Evolutionary conservation across 148 eudicot genomes (phyloP), one percentile per base, ranked within the genome.

Genomic region (Simmondsia chinensis): DNA sequence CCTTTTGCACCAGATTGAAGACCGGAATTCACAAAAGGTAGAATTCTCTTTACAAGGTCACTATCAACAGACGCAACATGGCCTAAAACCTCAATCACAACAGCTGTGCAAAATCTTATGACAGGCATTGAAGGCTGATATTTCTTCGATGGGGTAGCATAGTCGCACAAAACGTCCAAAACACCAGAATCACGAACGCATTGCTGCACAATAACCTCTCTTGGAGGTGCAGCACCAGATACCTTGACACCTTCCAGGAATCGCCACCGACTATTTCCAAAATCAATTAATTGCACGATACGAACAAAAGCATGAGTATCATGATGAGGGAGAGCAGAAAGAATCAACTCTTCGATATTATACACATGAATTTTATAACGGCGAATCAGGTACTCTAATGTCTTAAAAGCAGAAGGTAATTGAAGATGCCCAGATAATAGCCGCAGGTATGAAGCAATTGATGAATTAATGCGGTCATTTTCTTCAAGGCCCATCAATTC

Each of bases 271-370:
- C 66, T 74, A 64, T 73, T 79, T 4, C 83, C 85, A 18, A 73
- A 57, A 38, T 79, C 68, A 24, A 91, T 63, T 50, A 91, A 57
- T 52, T 79, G 97, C 65, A 85, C 79, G 7, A 85, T 65, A 36
- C 81, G 77, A 28, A 91, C 97, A 72, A 91, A 91, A 16, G 63
- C 71, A 59, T 74, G 83, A 19, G 97, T 85, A 28, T 79, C 95
- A 42, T 91, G 97, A 57, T 79, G 85, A 8, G 97, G 97, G 52
- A 91, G 59, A 13, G 86, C 70, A 65, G 83, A 91, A 34, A 91
- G 48, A 46, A 85, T 82, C 64, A 91, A 61, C 28, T 91, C 95
- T 46, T 91, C 94, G 9, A 56, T 33, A 56, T 85, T 85, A 64
- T 85, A 76, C 55, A 74, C 77, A 22, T 91, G 77, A 71, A 91